phyloP scores from a whole-genome alignment of 2,329 filamentous ascomycete genomes.

The Blastomyces gilchristii region DNA sequence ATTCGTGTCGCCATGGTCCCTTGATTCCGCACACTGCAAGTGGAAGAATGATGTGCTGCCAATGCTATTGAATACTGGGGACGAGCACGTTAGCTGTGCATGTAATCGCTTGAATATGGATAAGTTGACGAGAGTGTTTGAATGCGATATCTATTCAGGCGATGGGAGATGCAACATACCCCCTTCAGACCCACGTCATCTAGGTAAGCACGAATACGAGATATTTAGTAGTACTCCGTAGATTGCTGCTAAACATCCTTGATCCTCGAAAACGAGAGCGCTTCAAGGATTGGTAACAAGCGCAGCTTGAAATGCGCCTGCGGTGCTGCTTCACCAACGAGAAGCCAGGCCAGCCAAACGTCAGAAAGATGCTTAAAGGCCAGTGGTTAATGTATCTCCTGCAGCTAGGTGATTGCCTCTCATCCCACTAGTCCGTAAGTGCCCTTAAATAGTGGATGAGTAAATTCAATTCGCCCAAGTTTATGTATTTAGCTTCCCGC shows the following conservation, averaged over 20 bases:
- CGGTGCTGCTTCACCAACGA: not conserved
- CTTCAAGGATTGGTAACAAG: not conserved
- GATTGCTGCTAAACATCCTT: not conserved
- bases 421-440: not conserved
- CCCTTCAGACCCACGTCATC: not conserved
- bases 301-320: not conserved
- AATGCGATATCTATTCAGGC: not conserved
- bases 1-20: constrained; percentile 14
- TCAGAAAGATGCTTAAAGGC: too few species aligned
- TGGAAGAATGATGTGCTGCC: not conserved
- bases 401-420: not conserved
- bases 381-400: too few species aligned
- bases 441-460: not conserved
- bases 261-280: not conserved
- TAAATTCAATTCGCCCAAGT: not conserved
- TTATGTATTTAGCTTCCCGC: not conserved
- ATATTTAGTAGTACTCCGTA: not conserved
- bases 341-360: not conserved
- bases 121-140: not conserved
- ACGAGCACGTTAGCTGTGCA: not conserved
- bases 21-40: not conserved
- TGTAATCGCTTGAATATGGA: not conserved
- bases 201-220: not conserved
- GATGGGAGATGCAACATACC: too few species aligned
- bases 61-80: not conserved